A percentile compares a stretch with the other conserved stretches of the same genome.
phyloP scores from a whole-genome alignment of 2,329 filamentous ascomycete species.

The Ophiocordyceps camponoti-leonardi region DNA sequence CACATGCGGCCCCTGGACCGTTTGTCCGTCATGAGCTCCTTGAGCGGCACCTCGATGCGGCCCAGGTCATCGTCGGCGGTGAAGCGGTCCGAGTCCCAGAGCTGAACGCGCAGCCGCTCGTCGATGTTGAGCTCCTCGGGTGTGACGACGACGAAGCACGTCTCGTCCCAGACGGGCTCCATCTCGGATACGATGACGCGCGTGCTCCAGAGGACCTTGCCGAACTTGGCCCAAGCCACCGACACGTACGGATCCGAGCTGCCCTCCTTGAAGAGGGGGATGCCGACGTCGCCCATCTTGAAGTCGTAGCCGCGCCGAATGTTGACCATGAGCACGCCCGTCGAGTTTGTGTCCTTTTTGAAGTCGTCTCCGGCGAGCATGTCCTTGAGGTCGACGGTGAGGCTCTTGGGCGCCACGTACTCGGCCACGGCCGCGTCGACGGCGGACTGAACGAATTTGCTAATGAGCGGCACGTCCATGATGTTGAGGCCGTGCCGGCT shows the following conservation, averaged over 20 bases:
- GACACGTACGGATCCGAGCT: conserved; percentile 55
- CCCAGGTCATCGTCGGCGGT: conserved; percentile 61
- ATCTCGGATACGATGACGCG: conserved; percentile 48
- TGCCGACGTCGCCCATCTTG: conserved; percentile 49
- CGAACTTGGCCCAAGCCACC: conserved; percentile 63
- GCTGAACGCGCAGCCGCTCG: conserved; percentile 49
- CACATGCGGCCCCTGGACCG: conserved; percentile 44
- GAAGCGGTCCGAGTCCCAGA: conserved; percentile 61
- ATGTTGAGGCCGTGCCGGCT: conserved; percentile 53
- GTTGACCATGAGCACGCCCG: conserved; percentile 47
- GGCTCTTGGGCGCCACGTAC: conserved; percentile 60
- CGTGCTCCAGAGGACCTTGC: conserved; percentile 42
- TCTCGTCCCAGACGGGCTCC: conserved; percentile 55
- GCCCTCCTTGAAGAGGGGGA: conserved; percentile 40
- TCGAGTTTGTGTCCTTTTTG: conserved; percentile 53
- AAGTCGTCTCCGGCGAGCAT: conserved; percentile 66
- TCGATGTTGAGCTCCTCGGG: conserved; percentile 56
- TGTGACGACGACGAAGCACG: conserved; percentile 49
- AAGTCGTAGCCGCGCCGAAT: conserved; percentile 54
- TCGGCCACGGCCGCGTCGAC: conserved; percentile 58
- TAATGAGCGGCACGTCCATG: conserved; percentile 60
- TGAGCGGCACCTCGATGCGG: conserved; percentile 51
- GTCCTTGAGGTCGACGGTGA: conserved; percentile 58
- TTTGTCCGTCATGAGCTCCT: conserved; percentile 41
- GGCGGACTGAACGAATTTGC: conserved; percentile 56